Evolutionary conservation across 768 basidiomycete species (phyloP).

Genomic region (Termitomyces sp.): DNA sequence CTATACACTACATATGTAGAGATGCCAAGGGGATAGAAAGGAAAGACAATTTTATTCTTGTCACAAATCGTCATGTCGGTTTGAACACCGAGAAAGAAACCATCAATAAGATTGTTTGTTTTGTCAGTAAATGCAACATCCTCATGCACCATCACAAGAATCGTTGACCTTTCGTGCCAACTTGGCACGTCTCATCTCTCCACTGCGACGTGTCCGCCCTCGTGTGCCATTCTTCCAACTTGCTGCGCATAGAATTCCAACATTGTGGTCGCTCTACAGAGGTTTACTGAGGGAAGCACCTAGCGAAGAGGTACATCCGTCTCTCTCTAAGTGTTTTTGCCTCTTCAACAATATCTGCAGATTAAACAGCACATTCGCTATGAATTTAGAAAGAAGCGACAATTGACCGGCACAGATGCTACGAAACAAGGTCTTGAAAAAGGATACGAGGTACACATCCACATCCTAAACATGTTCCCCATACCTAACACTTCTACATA

Average conservation of each 20-base stretch:
- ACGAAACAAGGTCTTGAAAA: constrained; percentile 44
- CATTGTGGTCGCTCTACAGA: constrained; percentile 74
- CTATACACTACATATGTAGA: neutral
- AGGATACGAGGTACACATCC: constrained; percentile 52
- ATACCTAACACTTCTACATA: constrained; percentile 20
- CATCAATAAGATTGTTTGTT: neutral
- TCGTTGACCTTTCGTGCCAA: constrained; percentile 50
- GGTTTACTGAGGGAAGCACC: constrained; percentile 57
- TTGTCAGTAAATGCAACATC: constrained; percentile 6
- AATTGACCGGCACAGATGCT: constrained; percentile 48
- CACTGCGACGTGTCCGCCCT: constrained; percentile 57
- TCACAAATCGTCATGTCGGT: neutral
- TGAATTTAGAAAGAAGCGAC: constrained; percentile 50
- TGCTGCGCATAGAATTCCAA: constrained; percentile 71
- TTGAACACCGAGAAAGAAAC: neutral
- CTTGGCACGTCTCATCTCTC: constrained; percentile 49
- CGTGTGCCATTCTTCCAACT: constrained; percentile 66
- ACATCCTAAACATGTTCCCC: neutral
- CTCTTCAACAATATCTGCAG: constrained; percentile 29
- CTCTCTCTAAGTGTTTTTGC: neutral
- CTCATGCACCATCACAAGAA: constrained; percentile 17
- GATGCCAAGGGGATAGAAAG: no score
- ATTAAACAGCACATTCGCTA: constrained; percentile 52
- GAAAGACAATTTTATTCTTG: neutral
- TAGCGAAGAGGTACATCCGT: constrained; percentile 45